A percentile compares a stretch with the other conserved stretches of the same genome.
These are phyloP conservation scores for Selaginella moellendorffii DNA, from an alignment of 75 land plant genomes.

Conservation along the genomic window DNA sequence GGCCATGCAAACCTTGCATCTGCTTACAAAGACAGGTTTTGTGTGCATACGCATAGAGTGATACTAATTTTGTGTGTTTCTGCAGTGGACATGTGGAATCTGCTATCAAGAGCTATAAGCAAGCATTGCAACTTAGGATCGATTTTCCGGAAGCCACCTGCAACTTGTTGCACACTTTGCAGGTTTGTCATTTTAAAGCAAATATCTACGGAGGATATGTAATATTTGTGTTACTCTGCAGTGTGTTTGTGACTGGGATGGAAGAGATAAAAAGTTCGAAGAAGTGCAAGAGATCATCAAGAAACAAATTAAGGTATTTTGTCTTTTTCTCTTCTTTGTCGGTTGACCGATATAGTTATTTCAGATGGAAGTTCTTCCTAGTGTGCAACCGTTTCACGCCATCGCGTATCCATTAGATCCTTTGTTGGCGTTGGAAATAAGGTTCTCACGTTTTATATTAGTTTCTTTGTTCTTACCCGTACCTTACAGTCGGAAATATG, in stretches of 20 bases:
- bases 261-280: constrained; percentile 55
- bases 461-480: neutral
- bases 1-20: constrained; percentile 99
- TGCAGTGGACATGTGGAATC: constrained; percentile 90
- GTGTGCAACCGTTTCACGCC: constrained; percentile 99
- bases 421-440: constrained; percentile 83
- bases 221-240: constrained; percentile 13
- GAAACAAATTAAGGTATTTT: constrained; percentile 71
- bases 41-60: neutral
- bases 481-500: constrained; percentile 82
- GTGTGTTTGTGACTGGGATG: constrained; percentile 97
- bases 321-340: too few species aligned
- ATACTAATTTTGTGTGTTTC: neutral
- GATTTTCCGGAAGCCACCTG: constrained; percentile 99
- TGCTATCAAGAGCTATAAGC: constrained; percentile 91
- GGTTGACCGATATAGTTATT: too few species aligned
- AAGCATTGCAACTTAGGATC: constrained; percentile 65
- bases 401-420: constrained; percentile 97
- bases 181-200: constrained; percentile 32
- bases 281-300: constrained; percentile 80
- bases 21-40: constrained; percentile 88
- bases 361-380: constrained; percentile 82
- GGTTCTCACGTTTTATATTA: constrained; percentile 25
- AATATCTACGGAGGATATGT: neutral
- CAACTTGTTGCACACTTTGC: constrained; percentile 89